Conservation (phyloP, 371 early-diverging fungal species). For the Mucor sp. region DNA sequence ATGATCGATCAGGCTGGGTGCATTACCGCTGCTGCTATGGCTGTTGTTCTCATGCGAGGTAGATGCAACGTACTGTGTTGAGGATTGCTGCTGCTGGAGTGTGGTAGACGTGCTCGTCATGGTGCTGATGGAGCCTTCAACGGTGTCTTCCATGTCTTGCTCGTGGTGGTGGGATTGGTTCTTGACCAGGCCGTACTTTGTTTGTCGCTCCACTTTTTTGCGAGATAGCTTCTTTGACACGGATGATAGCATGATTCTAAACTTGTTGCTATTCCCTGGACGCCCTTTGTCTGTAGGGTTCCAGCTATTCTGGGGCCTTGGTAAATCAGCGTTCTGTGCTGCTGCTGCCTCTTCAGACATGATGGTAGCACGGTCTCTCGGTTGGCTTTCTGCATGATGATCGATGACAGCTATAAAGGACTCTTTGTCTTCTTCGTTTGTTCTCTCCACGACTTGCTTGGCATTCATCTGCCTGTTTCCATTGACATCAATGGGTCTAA, state of each 20-base stretch:
- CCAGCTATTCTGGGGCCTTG: neutral
- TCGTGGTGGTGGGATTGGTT: neutral
- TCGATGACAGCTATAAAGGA: slow-evolving; percentile 43
- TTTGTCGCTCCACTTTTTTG: slow-evolving; percentile 42
- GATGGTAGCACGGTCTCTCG: neutral
- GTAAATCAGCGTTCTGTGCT: neutral
- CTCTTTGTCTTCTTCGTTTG: slow-evolving; percentile 39
- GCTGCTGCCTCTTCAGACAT: neutral
- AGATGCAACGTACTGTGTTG: neutral
- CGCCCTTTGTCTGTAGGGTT: too few species aligned
- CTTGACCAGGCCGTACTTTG: slow-evolving; percentile 19
- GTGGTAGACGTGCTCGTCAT: slow-evolving; percentile 36
- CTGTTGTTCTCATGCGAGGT: neutral
- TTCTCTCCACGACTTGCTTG: slow-evolving; percentile 38
- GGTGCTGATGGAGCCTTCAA: slow-evolving; percentile 24
- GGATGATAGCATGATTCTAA: slow-evolving; percentile 52
- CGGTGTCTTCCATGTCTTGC: slow-evolving; percentile 10
- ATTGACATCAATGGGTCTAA: slow-evolving; percentile 37
- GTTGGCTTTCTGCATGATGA: neutral
- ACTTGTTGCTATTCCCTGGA: neutral
- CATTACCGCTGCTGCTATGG: neutral
- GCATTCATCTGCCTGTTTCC: slow-evolving; percentile 15
- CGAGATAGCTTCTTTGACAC: slow-evolving; percentile 53
- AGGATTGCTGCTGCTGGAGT: slow-evolving; percentile 8
- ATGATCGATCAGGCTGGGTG: neutral